phyloP scores from a whole-genome alignment of 768 basidiomycete genomes.

The Tylopilus sp. region DNA sequence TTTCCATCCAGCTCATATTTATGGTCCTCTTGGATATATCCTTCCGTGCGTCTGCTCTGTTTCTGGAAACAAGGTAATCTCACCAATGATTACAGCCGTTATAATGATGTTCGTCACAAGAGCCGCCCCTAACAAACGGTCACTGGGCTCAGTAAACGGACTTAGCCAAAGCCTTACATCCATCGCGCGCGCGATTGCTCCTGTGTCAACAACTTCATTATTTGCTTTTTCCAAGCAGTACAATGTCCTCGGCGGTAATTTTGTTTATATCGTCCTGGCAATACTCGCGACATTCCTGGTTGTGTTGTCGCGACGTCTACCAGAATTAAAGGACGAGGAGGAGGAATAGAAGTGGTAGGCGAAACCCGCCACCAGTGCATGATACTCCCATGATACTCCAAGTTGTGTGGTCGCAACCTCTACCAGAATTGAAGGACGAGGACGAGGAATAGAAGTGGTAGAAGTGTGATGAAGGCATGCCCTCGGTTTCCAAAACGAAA shows the following conservation, averaged over 20 bases:
- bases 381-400: too few species aligned
- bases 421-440: too few species aligned
- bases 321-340: too few species aligned
- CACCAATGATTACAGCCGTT: conserved; percentile 35
- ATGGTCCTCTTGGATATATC: conserved; percentile 36
- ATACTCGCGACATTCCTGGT: conserved; percentile 26
- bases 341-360: too few species aligned
- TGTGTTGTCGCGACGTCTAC: conserved; percentile 20
- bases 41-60: conserved; percentile 29
- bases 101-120: conserved; percentile 53
- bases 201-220: too few species aligned
- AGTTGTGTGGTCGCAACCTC: too few species aligned
- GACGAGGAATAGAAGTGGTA: too few species aligned
- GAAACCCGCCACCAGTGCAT: too few species aligned
- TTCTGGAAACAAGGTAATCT: background rate
- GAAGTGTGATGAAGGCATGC: too few species aligned
- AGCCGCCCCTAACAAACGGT: too few species aligned
- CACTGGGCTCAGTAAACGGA: conserved; percentile 58
- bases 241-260: conserved; percentile 47
- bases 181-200: too few species aligned
- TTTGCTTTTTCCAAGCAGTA: conserved; percentile 45
- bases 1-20: conserved; percentile 27
- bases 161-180: conserved; percentile 48
- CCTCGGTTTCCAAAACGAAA: too few species aligned
- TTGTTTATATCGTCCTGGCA: conserved; percentile 44